Percentiles rank a stretch among this genome's conserved stretches.
Evolutionary conservation across 768 basidiomycete species (phyloP).

Genomic region (Tylopilus felleus): DNA sequence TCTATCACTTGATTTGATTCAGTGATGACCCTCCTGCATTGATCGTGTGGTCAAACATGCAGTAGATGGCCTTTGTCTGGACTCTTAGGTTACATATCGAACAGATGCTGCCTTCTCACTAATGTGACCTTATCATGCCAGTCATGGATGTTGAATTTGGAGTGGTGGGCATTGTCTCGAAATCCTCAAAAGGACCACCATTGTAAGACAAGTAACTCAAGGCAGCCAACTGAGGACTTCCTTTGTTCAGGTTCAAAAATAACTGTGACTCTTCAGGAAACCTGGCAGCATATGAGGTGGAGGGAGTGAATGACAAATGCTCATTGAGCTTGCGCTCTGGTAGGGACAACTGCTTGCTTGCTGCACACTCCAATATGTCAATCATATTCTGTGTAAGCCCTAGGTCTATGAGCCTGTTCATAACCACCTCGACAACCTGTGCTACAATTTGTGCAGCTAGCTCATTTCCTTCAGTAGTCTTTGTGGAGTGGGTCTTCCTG

Average conservation of each 20-base stretch:
- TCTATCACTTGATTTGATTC: neutral
- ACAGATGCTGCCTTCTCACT: neutral
- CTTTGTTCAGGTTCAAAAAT: neutral
- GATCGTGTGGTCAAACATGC: too few relatives aligned
- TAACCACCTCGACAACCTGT: neutral
- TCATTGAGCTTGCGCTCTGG: neutral
- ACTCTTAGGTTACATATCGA: neutral
- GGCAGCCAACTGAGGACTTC: too few relatives aligned
- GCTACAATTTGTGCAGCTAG: neutral
- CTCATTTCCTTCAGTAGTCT: neutral
- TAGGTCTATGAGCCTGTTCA: neutral
- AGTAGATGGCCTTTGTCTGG: neutral
- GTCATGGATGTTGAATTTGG: too few relatives aligned
- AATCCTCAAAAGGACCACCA: too few relatives aligned
- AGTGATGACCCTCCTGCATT: neutral
- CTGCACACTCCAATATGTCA: neutral
- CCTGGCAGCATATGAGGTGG: neutral
- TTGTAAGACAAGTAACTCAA: too few relatives aligned
- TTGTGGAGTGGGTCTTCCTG: neutral
- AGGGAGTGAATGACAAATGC: neutral
- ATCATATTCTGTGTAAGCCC: neutral
- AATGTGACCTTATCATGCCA: too few relatives aligned
- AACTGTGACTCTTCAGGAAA: neutral
- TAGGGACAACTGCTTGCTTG: neutral
- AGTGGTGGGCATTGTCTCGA: too few relatives aligned